phyloP scores from a whole-genome alignment of 2,329 filamentous ascomycete genomes.

The Elsinoe australis region DNA sequence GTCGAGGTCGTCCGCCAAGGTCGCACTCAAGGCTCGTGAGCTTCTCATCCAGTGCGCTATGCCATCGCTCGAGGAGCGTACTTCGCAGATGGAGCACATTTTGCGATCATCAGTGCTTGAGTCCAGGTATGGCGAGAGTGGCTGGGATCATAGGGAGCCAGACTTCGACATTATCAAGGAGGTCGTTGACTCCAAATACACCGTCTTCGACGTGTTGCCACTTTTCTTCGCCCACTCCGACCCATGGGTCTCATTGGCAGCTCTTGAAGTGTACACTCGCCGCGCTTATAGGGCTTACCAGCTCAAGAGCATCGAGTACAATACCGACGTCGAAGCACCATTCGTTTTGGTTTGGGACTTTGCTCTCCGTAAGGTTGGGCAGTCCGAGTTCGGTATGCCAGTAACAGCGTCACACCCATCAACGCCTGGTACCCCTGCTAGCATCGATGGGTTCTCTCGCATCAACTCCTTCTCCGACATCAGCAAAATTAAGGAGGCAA shows the following conservation, averaged over 20 bases:
- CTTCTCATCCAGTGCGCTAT: conserved; percentile 95
- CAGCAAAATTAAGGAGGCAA: conserved; percentile 70
- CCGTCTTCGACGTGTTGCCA: conserved; percentile 90
- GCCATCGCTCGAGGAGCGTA: conserved; percentile 90
- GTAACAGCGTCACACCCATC: conserved; percentile 73
- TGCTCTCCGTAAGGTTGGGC: conserved; percentile 82
- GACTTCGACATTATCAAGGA: conserved; percentile 89
- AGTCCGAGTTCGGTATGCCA: conserved; percentile 80
- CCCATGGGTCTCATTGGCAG: conserved; percentile 86
- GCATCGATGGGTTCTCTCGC: conserved; percentile 63
- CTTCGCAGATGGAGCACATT: conserved; percentile 97
- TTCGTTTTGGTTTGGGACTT: conserved; percentile 94
- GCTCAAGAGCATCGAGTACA: conserved; percentile 81
- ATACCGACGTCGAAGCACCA: conserved; percentile 65
- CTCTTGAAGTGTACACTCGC: conserved; percentile 91
- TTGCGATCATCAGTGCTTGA: conserved; percentile 90
- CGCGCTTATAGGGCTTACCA: conserved; percentile 95
- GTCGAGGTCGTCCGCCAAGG: conserved; percentile 80
- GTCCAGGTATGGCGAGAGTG: conserved; percentile 93
- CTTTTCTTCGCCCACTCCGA: conserved; percentile 94
- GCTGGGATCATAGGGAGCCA: conserved; percentile 92
- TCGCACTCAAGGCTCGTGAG: conserved; percentile 93
- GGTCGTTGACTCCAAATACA: conserved; percentile 97
- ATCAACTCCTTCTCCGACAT: conserved; percentile 95
- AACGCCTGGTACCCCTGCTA: conserved; percentile 52